These are phyloP conservation scores for Juglanconis juglandina DNA, from an alignment of 2,329 filamentous ascomycete species.

Conservation along the genomic window DNA sequence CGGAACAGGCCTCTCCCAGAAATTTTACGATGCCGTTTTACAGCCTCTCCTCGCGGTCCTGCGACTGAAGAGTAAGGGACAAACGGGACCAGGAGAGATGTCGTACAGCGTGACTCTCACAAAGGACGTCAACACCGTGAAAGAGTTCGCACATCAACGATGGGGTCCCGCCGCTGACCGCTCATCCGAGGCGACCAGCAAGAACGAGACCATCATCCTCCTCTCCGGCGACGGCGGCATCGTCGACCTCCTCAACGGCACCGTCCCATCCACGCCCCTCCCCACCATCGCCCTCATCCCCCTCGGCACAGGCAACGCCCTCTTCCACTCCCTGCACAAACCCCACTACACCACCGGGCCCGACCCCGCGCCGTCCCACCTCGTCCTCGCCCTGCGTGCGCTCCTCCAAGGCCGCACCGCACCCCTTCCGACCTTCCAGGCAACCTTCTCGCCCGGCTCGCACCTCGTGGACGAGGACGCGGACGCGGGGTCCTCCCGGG, in stretches of 20 bases:
- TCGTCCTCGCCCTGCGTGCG: slow-evolving; percentile 45
- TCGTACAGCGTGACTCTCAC: slow-evolving; percentile 60
- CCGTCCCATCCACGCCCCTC: slow-evolving; percentile 18
- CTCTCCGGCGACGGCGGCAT: slow-evolving; percentile 86
- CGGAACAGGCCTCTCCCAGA: slow-evolving; percentile 55
- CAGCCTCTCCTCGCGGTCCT: slow-evolving; percentile 51
- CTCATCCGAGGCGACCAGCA: slow-evolving; percentile 26
- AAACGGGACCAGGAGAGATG: slow-evolving; percentile 16
- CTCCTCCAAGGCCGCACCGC: slow-evolving; percentile 55
- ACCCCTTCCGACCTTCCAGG: slow-evolving; percentile 60
- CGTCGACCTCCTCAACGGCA: slow-evolving; percentile 74
- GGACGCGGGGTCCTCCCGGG: slow-evolving; percentile 9
- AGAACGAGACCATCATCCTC: slow-evolving; percentile 62
- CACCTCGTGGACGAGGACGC: slow-evolving; percentile 40
- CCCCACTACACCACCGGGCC: slow-evolving; percentile 43
- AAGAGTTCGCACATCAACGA: slow-evolving; percentile 52
- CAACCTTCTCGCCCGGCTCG: slow-evolving; percentile 58
- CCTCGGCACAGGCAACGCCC: slow-evolving; percentile 63
- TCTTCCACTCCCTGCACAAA: slow-evolving; percentile 61
- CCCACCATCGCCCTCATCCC: slow-evolving; percentile 55
- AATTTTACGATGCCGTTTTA: slow-evolving; percentile 55
- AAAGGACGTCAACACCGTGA: slow-evolving; percentile 59
- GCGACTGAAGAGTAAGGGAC: slow-evolving; percentile 28
- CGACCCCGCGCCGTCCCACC: slow-evolving; percentile 33
- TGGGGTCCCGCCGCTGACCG: slow-evolving; percentile 42